Percentiles rank a stretch among this genome's conserved stretches.
These are phyloP conservation scores for Solanum lycopersicoides DNA, from an alignment of 257 asterid species.

Conservation along the genomic window DNA sequence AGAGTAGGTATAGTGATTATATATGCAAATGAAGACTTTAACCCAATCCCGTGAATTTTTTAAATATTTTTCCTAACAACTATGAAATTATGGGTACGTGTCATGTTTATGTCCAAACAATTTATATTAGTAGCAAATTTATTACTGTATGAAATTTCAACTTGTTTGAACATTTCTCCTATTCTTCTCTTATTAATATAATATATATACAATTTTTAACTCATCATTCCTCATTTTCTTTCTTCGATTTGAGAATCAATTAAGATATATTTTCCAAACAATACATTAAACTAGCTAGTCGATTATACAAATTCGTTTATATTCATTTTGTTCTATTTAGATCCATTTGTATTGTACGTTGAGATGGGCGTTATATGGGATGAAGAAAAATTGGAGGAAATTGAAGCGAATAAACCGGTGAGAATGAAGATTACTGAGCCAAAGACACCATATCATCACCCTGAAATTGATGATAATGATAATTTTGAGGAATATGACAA, in stretches of 20 bases:
- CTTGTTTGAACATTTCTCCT: neutral
- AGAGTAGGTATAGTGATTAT: neutral
- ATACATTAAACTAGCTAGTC: neutral
- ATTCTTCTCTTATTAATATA: neutral
- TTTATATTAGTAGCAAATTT: neutral
- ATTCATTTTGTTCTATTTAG: neutral
- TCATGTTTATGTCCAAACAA: neutral
- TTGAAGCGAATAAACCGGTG: conserved; percentile 59
- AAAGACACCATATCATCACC: conserved; percentile 60
- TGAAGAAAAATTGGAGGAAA: conserved; percentile 52
- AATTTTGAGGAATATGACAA: conserved; percentile 14
- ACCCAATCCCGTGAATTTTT: neutral
- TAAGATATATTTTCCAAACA: neutral
- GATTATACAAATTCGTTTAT: neutral
- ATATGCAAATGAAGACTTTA: neutral
- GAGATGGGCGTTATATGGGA: conserved; percentile 38
- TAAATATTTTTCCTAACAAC: neutral
- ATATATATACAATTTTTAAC: neutral
- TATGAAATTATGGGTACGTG: neutral
- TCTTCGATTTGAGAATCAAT: neutral
- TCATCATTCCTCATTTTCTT: neutral
- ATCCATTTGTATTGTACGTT: neutral
- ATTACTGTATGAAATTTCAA: neutral
- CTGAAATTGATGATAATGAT: conserved; percentile 22
- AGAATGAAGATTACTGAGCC: conserved; percentile 67